Base-by-base conservation (phyloP, 257 asterid genomes). In the Galeopsis tetrahit region DNA sequence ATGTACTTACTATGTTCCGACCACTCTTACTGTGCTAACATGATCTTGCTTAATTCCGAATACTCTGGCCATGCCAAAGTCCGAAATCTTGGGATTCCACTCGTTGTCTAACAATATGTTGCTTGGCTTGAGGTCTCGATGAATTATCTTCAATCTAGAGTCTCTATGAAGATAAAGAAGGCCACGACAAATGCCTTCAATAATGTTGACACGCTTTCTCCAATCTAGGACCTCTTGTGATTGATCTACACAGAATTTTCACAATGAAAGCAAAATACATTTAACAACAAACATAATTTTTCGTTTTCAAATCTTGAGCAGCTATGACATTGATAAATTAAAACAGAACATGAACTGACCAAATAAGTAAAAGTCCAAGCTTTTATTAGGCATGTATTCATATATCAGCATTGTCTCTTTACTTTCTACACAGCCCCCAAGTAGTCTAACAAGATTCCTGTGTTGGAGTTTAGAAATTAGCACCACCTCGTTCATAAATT, bases 111-210 rank as follows among this genome's bases (percentile, higher is more conserved):
- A 70, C 63, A 85, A 74, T 77, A 88, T 81, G 36, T 88, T 87
- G 72, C 85, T 81, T 15, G 85, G 83, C 76, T 87, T 87, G 60
- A 87, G 81, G 69, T 87, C 93, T 69, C 94, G 76, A 66, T 88
- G 94, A 63, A 88, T 79, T 59, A 88, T 86, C 81, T 77, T 71
- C 69, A 88, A 77, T 71, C 95, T 88, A 3, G 92, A 86, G 63
- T 86, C 90, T 44, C 86, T 81, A 28, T 88, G 95, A 67, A 86
- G 95, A 73, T 88, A 88, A 64, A 88, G 82, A 34, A 88, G 89
- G 46, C 95, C 95, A 75, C 90, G 83, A 7, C 86, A 79, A 13
- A 82, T 86, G 44, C 95, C 92, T 35, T 86, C 84, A 51, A 86
- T 83, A n/a, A 86, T 82, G 73, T 64, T 32, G 61, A 46, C 55